These are phyloP conservation scores for Haplosporangium gracile DNA, from an alignment of 192 early-diverging fungal species.

Conservation along the genomic window DNA sequence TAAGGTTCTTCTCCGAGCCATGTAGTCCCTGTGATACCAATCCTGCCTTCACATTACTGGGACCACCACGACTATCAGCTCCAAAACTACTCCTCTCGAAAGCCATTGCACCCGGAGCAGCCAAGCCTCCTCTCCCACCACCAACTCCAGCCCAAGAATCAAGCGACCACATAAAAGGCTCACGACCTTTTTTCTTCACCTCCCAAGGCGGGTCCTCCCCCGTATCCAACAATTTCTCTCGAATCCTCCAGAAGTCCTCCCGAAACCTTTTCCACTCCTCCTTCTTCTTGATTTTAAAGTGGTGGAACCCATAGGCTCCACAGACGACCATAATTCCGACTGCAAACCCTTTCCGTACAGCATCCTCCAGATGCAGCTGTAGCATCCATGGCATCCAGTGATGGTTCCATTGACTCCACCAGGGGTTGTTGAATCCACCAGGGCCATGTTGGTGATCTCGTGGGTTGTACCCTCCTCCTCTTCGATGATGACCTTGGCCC, in stretches of 20 bases:
- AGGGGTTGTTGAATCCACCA: background rate
- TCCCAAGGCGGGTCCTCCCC: background rate
- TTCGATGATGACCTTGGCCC: background rate
- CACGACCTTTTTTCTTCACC: background rate
- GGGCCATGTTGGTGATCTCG: background rate
- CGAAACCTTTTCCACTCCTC: background rate
- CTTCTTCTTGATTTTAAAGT: background rate
- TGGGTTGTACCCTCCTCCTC: background rate
- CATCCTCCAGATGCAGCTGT: background rate
- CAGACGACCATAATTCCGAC: background rate
- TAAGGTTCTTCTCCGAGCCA: constrained; percentile 9
- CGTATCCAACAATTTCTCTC: background rate
- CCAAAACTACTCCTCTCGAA: background rate
- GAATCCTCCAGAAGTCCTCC: background rate
- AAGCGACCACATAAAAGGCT: background rate
- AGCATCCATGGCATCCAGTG: constrained; percentile 10
- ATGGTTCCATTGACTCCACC: background rate
- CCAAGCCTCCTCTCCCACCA: background rate
- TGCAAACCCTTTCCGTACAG: background rate
- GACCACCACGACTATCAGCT: background rate
- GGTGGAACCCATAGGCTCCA: background rate
- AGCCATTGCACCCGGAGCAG: background rate
- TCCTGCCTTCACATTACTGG: background rate
- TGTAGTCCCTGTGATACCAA: background rate
- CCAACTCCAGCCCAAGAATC: background rate